Evolutionary conservation across 192 early-diverging fungal species (phyloP).

Genomic region (Gigaspora rosea): DNA sequence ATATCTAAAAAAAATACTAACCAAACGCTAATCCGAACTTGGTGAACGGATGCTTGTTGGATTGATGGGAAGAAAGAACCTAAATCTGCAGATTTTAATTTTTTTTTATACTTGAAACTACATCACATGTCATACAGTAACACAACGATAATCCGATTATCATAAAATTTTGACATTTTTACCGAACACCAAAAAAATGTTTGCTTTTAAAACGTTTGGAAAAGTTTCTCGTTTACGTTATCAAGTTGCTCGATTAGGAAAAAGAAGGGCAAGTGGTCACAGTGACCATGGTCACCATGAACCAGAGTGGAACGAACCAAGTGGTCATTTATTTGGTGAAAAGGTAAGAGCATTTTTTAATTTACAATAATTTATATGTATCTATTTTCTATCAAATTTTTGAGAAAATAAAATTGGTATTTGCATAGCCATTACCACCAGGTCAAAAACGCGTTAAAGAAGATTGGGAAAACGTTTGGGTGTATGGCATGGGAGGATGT

Average conservation of each 20-base stretch:
- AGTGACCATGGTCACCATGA: neutral
- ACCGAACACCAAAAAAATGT: neutral
- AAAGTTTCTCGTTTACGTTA: neutral
- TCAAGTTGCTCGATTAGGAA: neutral
- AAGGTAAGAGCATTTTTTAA: slow-evolving; percentile 54
- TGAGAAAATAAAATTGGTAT: neutral
- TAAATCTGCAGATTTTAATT: neutral
- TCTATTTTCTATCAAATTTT: neutral
- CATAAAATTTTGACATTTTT: neutral
- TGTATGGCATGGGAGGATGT: slow-evolving; percentile 62
- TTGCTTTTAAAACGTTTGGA: neutral
- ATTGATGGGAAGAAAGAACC: neutral
- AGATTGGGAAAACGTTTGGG: slow-evolving; percentile 71
- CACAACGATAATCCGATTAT: neutral
- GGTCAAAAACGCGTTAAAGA: slow-evolving; percentile 72
- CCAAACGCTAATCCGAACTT: slow-evolving; percentile 2
- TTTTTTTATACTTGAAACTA: neutral
- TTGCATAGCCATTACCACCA: slow-evolving; percentile 46
- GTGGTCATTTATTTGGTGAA: slow-evolving; percentile 75
- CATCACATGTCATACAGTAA: neutral
- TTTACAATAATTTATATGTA: neutral
- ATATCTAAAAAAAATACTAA: neutral
- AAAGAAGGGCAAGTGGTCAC: slow-evolving; percentile 12
- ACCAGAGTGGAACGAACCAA: slow-evolving; percentile 69
- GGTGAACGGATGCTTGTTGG: slow-evolving; percentile 11